Evolutionary conservation across 1,284 basidiomycete species (phyloP).

Genomic region (Phylloboletellus chloephorus): DNA sequence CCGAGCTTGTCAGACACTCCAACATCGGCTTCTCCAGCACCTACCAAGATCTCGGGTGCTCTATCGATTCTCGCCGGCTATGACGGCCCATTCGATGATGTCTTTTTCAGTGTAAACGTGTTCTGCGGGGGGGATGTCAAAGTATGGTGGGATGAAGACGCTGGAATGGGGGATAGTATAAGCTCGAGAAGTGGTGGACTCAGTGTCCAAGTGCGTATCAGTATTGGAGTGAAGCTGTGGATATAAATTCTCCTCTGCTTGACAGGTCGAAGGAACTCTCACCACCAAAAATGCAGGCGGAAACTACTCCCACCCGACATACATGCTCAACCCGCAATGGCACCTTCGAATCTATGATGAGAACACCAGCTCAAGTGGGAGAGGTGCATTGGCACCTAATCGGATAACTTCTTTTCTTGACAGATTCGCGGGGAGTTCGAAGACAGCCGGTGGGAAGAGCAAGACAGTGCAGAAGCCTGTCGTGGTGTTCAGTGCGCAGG

Average conservation of each 20-base stretch:
- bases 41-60: conserved; percentile 33
- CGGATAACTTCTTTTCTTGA: not conserved
- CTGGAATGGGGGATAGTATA: conserved; percentile 11
- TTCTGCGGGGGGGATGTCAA: conserved; percentile 40
- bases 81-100: conserved; percentile 54
- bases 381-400: not conserved
- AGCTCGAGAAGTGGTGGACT: conserved; percentile 8
- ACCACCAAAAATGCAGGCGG: conserved; percentile 78
- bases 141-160: conserved; percentile 45
- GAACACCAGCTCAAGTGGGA: not conserved
- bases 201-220: conserved; percentile 17
- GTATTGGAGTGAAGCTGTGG: not conserved
- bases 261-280: conserved; percentile 58
- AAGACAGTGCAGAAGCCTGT: conserved; percentile 34
- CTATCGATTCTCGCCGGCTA: conserved; percentile 59
- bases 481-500: conserved; percentile 51
- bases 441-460: not conserved
- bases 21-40: not conserved
- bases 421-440: conserved; percentile 4
- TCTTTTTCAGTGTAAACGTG: conserved; percentile 61
- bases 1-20: not conserved
- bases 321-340: conserved; percentile 91
- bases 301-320: conserved; percentile 72
- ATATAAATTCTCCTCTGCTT: conserved; percentile 6
- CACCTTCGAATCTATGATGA: conserved; percentile 49